Conservation (phyloP, 2,329 filamentous ascomycete species). For the Colletotrichum sp. region DNA sequence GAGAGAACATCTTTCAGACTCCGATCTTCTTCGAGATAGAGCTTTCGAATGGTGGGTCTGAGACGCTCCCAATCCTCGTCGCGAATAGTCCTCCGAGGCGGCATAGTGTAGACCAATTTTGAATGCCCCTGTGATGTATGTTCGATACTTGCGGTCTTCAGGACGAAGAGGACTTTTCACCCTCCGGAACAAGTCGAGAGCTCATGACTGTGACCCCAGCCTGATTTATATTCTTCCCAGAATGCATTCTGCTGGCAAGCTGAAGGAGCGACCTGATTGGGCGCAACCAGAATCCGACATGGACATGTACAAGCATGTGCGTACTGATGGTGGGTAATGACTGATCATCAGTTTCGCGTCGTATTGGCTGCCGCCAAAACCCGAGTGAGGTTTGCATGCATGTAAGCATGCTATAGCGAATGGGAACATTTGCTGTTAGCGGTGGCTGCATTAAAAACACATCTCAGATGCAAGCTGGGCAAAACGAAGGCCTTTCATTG, state of each 20-base stretch:
- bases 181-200: not conserved
- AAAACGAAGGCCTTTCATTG: not conserved
- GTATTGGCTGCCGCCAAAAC: not conserved
- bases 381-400: not conserved
- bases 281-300: not conserved
- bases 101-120: not conserved
- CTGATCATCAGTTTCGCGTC: not conserved
- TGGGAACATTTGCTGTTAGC: accelerated
- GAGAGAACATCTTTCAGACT: not conserved
- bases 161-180: accelerated
- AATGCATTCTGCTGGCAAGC: not conserved
- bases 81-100: not conserved
- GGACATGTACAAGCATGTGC: not conserved
- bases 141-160: accelerated
- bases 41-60: not conserved
- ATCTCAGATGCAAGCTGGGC: not conserved
- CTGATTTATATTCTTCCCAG: not conserved
- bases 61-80: not conserved
- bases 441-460: not conserved
- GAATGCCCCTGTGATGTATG: not conserved
- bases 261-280: not conserved
- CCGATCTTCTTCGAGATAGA: not conserved
- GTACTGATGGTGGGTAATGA: not conserved
- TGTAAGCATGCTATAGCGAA: not conserved
- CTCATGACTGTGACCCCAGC: not conserved